phyloP scores from a whole-genome alignment of 2,329 filamentous ascomycete genomes.

The Cladobotryum mycophilum region DNA sequence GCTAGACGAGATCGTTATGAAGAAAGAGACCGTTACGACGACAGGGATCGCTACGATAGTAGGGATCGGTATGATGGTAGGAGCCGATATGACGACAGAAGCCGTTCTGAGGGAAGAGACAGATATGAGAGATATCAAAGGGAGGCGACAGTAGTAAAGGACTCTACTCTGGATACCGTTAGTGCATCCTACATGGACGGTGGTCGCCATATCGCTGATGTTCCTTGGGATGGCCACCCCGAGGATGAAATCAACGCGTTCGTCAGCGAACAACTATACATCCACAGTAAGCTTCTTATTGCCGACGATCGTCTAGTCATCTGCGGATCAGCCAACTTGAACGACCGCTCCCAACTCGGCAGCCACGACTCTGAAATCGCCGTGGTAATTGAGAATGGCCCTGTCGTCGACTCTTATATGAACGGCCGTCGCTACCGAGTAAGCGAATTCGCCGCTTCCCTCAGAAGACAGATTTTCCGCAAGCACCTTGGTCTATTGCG shows the following conservation, averaged over 20 bases:
- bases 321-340: slow-evolving; percentile 61
- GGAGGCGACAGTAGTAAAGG: slow-evolving; percentile 50
- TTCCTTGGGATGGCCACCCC: slow-evolving; percentile 49
- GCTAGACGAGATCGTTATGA: slow-evolving; percentile 2
- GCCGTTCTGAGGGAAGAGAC: slow-evolving; percentile 14
- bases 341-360: slow-evolving; percentile 68
- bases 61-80: slow-evolving; percentile 8
- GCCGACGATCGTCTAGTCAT: slow-evolving; percentile 78
- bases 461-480: slow-evolving; percentile 80
- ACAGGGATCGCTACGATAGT: neutral
- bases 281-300: slow-evolving; percentile 67
- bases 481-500: slow-evolving; percentile 85
- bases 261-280: slow-evolving; percentile 57
- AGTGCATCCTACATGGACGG: slow-evolving; percentile 77
- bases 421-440: slow-evolving; percentile 65
- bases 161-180: slow-evolving; percentile 66
- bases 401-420: slow-evolving; percentile 66
- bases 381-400: slow-evolving; percentile 77
- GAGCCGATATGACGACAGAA: neutral
- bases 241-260: slow-evolving; percentile 55
- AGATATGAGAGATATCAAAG: slow-evolving; percentile 68
- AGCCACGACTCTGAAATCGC: slow-evolving; percentile 84
- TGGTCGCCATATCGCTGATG: slow-evolving; percentile 59
- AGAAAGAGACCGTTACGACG: slow-evolving; percentile 6
- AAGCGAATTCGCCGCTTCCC: slow-evolving; percentile 68